Evolutionary conservation across 352 stramenopile genomes (phyloP), one percentile per base, ranked within the genome.

Genomic region (Globisporangium lucens): DNA sequence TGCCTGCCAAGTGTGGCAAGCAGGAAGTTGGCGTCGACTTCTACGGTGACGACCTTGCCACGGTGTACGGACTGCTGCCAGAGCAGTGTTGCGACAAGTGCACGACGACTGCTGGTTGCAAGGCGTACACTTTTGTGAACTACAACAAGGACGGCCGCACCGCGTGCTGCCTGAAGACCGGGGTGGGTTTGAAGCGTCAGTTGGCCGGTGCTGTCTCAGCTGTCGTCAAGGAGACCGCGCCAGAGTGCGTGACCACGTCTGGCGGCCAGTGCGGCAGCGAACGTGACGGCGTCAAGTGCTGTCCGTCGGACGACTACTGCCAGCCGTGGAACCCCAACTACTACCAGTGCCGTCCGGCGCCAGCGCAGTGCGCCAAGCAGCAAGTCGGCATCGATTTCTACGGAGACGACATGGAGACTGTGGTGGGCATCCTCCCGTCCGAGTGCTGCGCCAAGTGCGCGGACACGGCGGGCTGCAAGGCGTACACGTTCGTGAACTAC

Each of bases 401-500:
- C 49, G 49, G n/a, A 4, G 22, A 35, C 3, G 47, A 55, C n/a
- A 30, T 55, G 47, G 47, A 30, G n/a, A 53, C 47, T 2, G 47
- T 56, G 49, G 3, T 30, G 7, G n/a, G 24, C 9, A 13, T 56
- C 20, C 49, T 56, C 7, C n/a, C 49, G 12, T 12, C 22, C 7
- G 49, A 55, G n/a, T 89, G 81, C 71, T 87, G 79, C 61, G 66
- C 65, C 24, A 70, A 74, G 43, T 90, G 82, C 57, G 65, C 77
- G 38, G 55, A 65, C 20, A 84, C 71, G 2, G 68, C 46, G 4
- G 77, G 76, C 2, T 89, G 82, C 64, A 74, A 77, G 69, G 82
- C 79, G 10, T 89, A 87, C 75, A 84, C 80, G 33, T 88, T 84
- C 51, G 55, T 90, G 30, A 71, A 74, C 52, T 56, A 61, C 36